Evolutionary conservation across 495 filamentous ascomycete species (phyloP).

Genomic region (Bacidia rubella): DNA sequence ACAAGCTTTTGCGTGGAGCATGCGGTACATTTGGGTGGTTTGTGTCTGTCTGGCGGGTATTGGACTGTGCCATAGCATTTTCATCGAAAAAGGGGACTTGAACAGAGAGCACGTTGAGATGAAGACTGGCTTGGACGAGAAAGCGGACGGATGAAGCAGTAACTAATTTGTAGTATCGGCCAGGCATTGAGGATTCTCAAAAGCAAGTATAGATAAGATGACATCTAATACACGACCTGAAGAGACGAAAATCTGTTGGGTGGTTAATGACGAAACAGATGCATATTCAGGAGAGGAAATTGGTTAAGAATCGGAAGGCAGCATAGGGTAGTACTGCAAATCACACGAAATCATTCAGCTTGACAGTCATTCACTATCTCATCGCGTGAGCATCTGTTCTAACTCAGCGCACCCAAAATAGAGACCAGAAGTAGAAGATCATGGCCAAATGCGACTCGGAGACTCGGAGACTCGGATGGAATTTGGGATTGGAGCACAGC

Average conservation of each 20-base stretch:
- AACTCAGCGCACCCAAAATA: too few relatives aligned
- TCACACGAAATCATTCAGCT: too few relatives aligned
- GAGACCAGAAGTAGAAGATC: too few relatives aligned
- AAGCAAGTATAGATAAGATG: not conserved
- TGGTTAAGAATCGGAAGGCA: too few relatives aligned
- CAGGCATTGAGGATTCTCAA: not conserved
- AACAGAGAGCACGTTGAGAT: slow-evolving; percentile 50
- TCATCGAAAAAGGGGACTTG: slow-evolving; percentile 38
- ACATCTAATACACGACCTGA: not conserved
- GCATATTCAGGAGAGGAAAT: not conserved
- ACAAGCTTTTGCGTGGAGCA: slow-evolving; percentile 44
- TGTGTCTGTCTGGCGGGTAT: slow-evolving; percentile 40
- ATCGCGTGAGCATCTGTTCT: too few relatives aligned
- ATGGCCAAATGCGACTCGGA: too few relatives aligned
- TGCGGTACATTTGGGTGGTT: slow-evolving; percentile 49
- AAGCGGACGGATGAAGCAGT: not conserved
- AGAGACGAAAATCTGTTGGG: not conserved
- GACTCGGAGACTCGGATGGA: too few relatives aligned
- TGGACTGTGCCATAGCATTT: slow-evolving; percentile 37
- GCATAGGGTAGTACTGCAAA: too few relatives aligned
- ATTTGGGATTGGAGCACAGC: too few relatives aligned
- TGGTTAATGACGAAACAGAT: not conserved
- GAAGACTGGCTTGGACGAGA: slow-evolving; percentile 31
- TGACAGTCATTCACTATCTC: too few relatives aligned
- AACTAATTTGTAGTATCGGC: not conserved